Conservation (phyloP, 371 early-diverging fungal genomes). For the Entomophthora muscae region DNA sequence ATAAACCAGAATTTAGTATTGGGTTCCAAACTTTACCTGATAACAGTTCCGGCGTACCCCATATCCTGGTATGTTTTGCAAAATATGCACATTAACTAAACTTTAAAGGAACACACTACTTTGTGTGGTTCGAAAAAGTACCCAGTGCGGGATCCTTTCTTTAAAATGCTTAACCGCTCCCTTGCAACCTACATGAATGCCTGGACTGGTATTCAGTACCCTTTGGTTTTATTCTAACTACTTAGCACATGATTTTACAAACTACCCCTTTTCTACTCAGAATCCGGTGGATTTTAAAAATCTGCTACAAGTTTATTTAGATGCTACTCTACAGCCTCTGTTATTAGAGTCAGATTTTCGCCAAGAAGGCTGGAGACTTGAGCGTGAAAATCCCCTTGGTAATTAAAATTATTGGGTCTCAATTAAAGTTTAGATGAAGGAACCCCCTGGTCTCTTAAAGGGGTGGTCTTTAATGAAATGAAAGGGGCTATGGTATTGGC, state of each 20-base stretch:
- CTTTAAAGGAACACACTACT: constrained; percentile 67
- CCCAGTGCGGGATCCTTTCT: constrained; percentile 92
- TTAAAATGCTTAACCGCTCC: constrained; percentile 93
- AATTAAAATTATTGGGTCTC: constrained; percentile 7
- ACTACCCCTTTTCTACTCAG: constrained; percentile 88
- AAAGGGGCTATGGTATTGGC: constrained; percentile 64
- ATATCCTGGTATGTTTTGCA: constrained; percentile 43
- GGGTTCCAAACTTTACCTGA: constrained; percentile 74
- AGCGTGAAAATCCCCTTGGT: constrained; percentile 53
- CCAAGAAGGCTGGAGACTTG: constrained; percentile 94
- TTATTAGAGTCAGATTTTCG: constrained; percentile 62
- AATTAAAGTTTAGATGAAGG: constrained; percentile 17
- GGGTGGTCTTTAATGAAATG: constrained; percentile 96
- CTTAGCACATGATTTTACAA: constrained; percentile 63
- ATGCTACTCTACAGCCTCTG: constrained; percentile 69
- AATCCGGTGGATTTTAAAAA: constrained; percentile 75
- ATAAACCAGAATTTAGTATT: constrained; percentile 23
- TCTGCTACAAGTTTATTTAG: constrained; percentile 81
- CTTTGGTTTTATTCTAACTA: not conserved
- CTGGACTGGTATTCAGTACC: constrained; percentile 42
- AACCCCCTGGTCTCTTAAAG: constrained; percentile 54
- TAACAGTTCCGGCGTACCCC: constrained; percentile 79
- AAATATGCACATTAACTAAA: not conserved
- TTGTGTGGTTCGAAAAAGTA: constrained; percentile 75
- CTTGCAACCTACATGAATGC: constrained; percentile 96